Base-by-base conservation (phyloP, 768 basidiomycete species). In the Mycena leptocephala region DNA sequence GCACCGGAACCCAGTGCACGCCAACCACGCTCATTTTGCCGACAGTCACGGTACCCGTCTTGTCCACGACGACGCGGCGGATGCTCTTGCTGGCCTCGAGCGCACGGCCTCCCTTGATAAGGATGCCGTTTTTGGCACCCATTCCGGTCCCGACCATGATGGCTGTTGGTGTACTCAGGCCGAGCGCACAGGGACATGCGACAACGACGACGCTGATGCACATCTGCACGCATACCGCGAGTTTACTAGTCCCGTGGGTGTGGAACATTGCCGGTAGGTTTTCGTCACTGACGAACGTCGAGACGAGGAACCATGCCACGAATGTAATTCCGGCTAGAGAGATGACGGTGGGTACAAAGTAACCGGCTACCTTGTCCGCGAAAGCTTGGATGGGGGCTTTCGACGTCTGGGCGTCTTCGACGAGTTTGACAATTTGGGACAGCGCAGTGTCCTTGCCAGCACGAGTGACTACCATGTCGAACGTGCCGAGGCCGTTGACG, bases 121-220 rank as follows among this genome's bases (percentile, higher is more conserved):
- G 86, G 74, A 99, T 99, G 0, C 98, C 98, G 80, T 99, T 98
- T 87, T 95, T 91, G 11, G 98, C 98, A 2, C 98, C 98, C 71
- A 99, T 93, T 1, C 98, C 98, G 0, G 98, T 99, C 22, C 98
- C 98, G 37, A 99, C 98, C 98, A 99, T 99, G 85, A 99, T 97
- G 2, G 98, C 98, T 0, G 98, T 99, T 1, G 98, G 98, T 0
- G 98, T 99, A 70, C 96, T 96, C 72, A 99, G 90, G 6, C 98
- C 98, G 39, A 99, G 90, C 0, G 98, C 98, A 83, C 98, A 99
- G 0, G 98, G 98, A 84, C 98, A 99, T 26, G 98, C 98, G 65
- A 99, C 97, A 62, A 99, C 98, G 74, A 99, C 92, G 76, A 99
- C 98, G 48, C 96, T 97, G 82, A 99, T 99, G 84, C 98, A 99